Percentiles rank a stretch among this genome's conserved stretches.
Conservation (phyloP, 495 filamentous ascomycete species). For the Aspergillus funiculosus region DNA sequence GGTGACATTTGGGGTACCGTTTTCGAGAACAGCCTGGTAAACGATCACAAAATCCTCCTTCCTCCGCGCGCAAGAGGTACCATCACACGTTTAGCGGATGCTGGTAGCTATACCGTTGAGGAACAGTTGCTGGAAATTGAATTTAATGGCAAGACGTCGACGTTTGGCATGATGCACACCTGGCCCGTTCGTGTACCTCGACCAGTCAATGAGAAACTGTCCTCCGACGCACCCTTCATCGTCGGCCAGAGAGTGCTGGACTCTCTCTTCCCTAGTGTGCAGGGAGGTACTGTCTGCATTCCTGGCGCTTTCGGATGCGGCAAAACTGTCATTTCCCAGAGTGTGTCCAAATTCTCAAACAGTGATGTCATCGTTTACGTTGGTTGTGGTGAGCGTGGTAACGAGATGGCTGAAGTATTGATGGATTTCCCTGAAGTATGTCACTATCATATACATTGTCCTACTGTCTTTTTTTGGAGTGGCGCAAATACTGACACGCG, state of each 20-base stretch:
- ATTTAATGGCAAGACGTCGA: constrained; percentile 91
- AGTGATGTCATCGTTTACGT: constrained; percentile 99
- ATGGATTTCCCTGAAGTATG: constrained; percentile 93
- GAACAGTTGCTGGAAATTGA: constrained; percentile 95
- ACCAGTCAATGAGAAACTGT: constrained; percentile 82
- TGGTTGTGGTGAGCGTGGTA: constrained; percentile 95
- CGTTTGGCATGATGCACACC: constrained; percentile 94
- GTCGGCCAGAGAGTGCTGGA: constrained; percentile 96
- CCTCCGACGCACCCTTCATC: constrained; percentile 81
- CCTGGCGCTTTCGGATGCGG: constrained; percentile 98
- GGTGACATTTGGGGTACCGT: constrained; percentile 93
- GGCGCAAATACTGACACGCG: neutral
- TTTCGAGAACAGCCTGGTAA: constrained; percentile 91
- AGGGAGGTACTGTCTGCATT: constrained; percentile 96
- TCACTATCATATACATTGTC: neutral
- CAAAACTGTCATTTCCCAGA: constrained; percentile 98
- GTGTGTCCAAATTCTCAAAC: constrained; percentile 99
- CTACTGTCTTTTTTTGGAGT: neutral
- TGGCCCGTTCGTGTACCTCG: constrained; percentile 98
- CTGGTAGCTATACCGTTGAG: constrained; percentile 88
- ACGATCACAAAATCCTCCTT: constrained; percentile 92
- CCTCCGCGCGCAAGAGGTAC: constrained; percentile 85
- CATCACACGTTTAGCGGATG: constrained; percentile 81
- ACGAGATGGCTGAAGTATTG: constrained; percentile 99
- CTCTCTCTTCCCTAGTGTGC: constrained; percentile 94